Evolutionary conservation across 2,329 filamentous ascomycete genomes (phyloP).

Genomic region (Nigrospora sphaerica): DNA sequence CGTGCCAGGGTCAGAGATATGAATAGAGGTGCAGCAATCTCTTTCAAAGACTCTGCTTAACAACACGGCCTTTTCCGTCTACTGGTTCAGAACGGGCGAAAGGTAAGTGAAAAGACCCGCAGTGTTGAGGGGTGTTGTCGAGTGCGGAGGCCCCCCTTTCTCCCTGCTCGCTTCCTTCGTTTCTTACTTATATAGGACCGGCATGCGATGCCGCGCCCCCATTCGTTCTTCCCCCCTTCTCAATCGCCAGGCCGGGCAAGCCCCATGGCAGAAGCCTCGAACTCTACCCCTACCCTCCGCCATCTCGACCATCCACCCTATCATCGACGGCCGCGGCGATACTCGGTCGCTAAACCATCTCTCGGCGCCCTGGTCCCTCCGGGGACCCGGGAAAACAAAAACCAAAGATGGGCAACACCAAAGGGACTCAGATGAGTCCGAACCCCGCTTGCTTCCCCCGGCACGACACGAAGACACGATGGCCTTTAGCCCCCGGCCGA

Average conservation of each 20-base stretch:
- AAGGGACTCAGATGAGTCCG: not conserved
- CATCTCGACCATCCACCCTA: not conserved
- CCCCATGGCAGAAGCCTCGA: too few species aligned
- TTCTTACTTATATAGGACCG: not conserved
- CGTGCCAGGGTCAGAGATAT: not conserved
- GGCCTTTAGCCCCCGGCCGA: not conserved
- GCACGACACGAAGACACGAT: not conserved
- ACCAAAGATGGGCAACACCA: conserved; percentile 3
- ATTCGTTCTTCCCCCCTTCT: not conserved
- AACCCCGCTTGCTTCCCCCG: not conserved
- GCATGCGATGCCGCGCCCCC: not conserved
- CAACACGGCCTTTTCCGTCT: not conserved
- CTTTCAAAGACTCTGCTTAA: not conserved
- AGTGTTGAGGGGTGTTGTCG: too few species aligned
- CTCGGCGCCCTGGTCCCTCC: not conserved
- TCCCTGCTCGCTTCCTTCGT: too few species aligned
- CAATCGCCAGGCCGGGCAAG: not conserved
- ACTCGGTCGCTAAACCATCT: not conserved
- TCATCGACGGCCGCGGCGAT: not conserved
- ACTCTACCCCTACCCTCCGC: not conserved
- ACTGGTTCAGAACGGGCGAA: not conserved
- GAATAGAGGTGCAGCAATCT: not conserved
- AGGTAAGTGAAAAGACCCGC: too few species aligned
- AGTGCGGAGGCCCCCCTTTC: too few species aligned
- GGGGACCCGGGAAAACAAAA: not conserved